Evolutionary conservation across 768 basidiomycete species (phyloP).

Genomic region (Pulveroboletus sp.): DNA sequence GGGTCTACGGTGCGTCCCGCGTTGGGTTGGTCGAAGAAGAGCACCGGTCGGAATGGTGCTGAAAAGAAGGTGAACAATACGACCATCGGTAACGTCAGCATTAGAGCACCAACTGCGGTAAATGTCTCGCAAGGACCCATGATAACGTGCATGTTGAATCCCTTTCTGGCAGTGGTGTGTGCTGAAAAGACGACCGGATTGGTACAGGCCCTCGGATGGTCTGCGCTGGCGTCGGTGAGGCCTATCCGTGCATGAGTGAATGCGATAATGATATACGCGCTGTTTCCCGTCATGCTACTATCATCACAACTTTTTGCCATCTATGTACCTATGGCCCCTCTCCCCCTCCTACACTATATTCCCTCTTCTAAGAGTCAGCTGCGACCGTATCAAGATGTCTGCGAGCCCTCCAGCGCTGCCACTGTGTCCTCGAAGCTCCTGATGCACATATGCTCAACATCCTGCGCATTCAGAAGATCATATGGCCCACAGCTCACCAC

Average conservation of each 20-base stretch:
- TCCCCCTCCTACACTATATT: too few species aligned
- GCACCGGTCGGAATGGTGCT: constrained; percentile 41
- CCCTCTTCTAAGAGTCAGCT: too few species aligned
- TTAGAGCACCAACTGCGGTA: neutral
- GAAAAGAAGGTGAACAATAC: constrained; percentile 53
- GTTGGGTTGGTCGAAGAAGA: constrained; percentile 63
- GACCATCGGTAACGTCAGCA: constrained; percentile 2
- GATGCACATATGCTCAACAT: too few species aligned
- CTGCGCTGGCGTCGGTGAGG: constrained; percentile 30
- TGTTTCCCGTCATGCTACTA: neutral
- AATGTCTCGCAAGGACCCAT: constrained; percentile 34
- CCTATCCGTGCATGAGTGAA: constrained; percentile 23
- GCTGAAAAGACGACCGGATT: neutral
- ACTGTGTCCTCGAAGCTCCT: too few species aligned
- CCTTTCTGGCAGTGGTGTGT: neutral
- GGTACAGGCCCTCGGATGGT: constrained; percentile 34
- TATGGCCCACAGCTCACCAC: too few species aligned
- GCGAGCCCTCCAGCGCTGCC: too few species aligned
- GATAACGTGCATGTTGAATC: constrained; percentile 47
- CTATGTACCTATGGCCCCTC: constrained; percentile 30
- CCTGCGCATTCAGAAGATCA: too few species aligned
- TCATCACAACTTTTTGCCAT: constrained; percentile 1
- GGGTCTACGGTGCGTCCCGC: constrained; percentile 51
- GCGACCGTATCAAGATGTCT: too few species aligned
- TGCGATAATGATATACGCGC: neutral